phyloP scores from a whole-genome alignment of 2,329 filamentous ascomycete species.

The Blastomyces emzantsi region DNA sequence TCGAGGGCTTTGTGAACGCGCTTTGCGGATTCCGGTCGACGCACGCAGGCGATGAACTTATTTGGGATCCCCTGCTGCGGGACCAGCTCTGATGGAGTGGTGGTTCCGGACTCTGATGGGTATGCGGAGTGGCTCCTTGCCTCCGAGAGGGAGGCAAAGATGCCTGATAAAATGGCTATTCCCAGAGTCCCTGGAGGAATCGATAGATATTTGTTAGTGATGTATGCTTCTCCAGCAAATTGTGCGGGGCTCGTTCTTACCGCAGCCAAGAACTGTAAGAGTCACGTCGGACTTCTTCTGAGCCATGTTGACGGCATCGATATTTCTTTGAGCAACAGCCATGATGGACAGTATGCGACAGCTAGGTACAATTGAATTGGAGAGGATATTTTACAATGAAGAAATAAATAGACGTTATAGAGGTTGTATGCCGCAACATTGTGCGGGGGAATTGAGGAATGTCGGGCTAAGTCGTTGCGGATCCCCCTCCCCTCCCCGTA shows the following conservation, averaged over 20 bases:
- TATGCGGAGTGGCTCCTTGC: conserved; percentile 34
- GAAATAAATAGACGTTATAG: not conserved
- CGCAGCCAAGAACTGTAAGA: conserved; percentile 72
- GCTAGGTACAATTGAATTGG: not conserved
- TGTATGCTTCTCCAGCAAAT: not conserved
- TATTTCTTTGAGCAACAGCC: conserved; percentile 5
- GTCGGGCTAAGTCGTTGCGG: not conserved
- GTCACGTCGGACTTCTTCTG: conserved; percentile 42
- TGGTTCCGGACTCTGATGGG: conserved; percentile 31
- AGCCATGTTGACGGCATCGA: conserved; percentile 27
- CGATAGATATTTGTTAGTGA: conserved; percentile 7
- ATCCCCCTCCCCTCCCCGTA: not conserved
- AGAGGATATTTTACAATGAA: not conserved
- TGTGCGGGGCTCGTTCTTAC: conserved; percentile 41
- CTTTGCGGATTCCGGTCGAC: conserved; percentile 58
- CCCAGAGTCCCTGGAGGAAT: conserved; percentile 64
- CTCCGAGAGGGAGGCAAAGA: conserved; percentile 59
- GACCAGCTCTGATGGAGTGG: conserved; percentile 29
- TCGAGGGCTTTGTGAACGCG: conserved; percentile 58
- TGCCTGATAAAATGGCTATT: conserved; percentile 71
- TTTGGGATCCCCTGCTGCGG: conserved; percentile 54
- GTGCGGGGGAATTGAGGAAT: not conserved
- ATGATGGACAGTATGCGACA: not conserved
- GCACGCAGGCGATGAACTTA: conserved; percentile 73
- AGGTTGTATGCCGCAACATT: not conserved